These are phyloP conservation scores for Aeschynomene evenia DNA, from an alignment of 306 rosid genomes.

Conservation along the genomic window DNA sequence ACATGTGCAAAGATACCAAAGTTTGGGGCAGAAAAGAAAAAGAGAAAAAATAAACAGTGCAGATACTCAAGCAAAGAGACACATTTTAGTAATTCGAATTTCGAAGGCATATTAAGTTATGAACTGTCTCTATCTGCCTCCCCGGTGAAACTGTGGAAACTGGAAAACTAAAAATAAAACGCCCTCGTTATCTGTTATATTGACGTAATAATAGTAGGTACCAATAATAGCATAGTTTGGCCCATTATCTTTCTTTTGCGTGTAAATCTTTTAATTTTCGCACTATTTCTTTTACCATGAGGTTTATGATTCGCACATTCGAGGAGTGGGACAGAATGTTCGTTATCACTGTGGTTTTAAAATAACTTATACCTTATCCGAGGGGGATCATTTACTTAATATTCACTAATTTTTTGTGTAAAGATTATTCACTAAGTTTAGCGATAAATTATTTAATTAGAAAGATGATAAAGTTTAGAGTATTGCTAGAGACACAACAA, in stretches of 20 bases:
- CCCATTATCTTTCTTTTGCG: no score
- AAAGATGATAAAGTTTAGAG: no score
- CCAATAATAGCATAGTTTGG: constrained; percentile 3
- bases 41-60: background rate
- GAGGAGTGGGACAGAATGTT: no score
- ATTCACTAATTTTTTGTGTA: background rate
- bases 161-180: background rate
- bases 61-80: background rate
- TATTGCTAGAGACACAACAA: no score
- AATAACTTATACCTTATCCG: no score
- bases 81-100: constrained; percentile 1
- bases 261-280: background rate
- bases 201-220: constrained; percentile 2
- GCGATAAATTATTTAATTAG: background rate
- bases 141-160: background rate
- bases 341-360: no score
- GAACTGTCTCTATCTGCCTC: background rate
- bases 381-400: no score
- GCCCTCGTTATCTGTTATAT: background rate
- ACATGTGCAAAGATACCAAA: constrained; percentile 13
- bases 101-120: constrained; percentile 1
- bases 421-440: background rate
- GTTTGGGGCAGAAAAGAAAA: background rate
- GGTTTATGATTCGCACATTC: no score
- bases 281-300: background rate